Conservation (phyloP, 2,329 filamentous ascomycete species). For the Scedosporium dehoogii region DNA sequence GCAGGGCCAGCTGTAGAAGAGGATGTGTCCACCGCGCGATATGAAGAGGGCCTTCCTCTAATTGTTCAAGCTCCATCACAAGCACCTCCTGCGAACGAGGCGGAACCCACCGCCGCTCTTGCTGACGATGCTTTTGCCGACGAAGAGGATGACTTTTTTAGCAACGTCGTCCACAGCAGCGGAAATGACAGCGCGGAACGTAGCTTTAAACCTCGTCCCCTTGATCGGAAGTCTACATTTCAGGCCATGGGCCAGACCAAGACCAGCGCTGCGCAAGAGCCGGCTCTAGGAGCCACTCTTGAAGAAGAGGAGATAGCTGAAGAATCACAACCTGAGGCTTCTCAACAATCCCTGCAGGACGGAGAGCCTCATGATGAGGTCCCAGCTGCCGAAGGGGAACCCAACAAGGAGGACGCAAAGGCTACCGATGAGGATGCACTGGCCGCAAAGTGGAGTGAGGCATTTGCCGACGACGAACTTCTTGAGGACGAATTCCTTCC, state of each 20-base stretch:
- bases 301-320: neutral
- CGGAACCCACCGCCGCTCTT: slow-evolving; percentile 8
- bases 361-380: neutral
- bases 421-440: slow-evolving; percentile 45
- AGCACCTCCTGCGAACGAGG: slow-evolving; percentile 9
- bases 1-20: slow-evolving; percentile 17
- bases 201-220: neutral
- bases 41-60: slow-evolving; percentile 60
- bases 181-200: slow-evolving; percentile 4
- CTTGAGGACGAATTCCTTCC: slow-evolving; percentile 57
- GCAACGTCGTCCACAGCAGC: slow-evolving; percentile 5
- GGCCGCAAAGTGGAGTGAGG: slow-evolving; percentile 74
- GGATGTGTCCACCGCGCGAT: slow-evolving; percentile 46
- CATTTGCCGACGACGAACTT: slow-evolving; percentile 60
- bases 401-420: slow-evolving; percentile 13
- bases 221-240: slow-evolving; percentile 6
- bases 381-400: slow-evolving; percentile 8
- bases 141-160: slow-evolving; percentile 13
- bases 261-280: neutral
- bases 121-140: slow-evolving; percentile 12
- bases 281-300: neutral
- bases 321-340: neutral
- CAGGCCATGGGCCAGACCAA: neutral
- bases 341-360: neutral
- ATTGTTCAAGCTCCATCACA: slow-evolving; percentile 29